Evolutionary conservation across 345 rosid genomes (phyloP).

Genomic region (Eucalyptus marginata): DNA sequence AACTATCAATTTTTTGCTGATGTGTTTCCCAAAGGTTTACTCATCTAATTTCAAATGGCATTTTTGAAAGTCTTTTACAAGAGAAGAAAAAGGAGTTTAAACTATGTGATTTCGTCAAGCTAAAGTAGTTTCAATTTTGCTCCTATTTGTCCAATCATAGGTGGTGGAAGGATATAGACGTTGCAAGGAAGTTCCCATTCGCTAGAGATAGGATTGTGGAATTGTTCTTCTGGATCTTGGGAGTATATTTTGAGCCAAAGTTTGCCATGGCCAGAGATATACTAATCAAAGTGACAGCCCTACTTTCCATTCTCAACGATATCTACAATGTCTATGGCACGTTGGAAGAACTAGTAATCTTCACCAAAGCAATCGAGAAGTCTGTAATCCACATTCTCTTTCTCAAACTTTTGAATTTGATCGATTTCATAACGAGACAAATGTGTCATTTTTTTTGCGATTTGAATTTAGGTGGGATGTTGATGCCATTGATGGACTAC

Average conservation of each 20-base stretch:
- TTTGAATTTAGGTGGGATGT: neutral
- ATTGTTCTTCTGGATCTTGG: neutral
- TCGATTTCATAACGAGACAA: neutral
- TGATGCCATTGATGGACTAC: neutral
- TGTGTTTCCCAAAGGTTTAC: neutral
- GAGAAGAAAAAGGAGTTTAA: neutral
- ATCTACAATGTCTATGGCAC: neutral
- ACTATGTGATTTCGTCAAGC: neutral
- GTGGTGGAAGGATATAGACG: neutral
- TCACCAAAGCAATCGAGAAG: neutral
- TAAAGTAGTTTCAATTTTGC: neutral
- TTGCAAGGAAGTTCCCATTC: neutral
- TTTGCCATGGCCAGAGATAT: neutral
- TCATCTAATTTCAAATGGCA: neutral
- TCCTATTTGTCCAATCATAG: neutral
- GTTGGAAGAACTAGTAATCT: neutral
- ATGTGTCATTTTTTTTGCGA: neutral
- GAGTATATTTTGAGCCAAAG: neutral
- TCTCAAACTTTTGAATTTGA: neutral
- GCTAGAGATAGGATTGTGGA: neutral
- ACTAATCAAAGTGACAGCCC: neutral
- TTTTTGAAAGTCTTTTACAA: neutral
- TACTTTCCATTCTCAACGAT: neutral
- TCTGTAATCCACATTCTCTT: neutral
- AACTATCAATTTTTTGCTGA: too few species aligned